Conservation (phyloP, 116 monocot genomes). For the Posidonia oceanica region DNA sequence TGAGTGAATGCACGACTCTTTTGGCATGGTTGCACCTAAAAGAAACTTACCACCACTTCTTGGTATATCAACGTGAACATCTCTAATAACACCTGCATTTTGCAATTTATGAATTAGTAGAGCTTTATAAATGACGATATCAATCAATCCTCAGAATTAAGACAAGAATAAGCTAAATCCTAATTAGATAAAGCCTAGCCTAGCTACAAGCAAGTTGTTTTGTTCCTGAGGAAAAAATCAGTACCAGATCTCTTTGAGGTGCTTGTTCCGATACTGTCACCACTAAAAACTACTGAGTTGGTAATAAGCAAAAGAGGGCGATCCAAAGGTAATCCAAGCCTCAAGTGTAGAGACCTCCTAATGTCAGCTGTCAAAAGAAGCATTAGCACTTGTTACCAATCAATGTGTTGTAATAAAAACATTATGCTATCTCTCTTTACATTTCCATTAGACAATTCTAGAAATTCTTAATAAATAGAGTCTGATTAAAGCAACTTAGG, state of each 20-base stretch:
- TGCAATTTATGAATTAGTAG: neutral
- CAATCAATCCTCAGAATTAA: neutral
- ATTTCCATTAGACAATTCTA: too few species aligned
- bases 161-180: neutral
- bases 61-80: constrained; percentile 79
- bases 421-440: too few species aligned
- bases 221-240: neutral
- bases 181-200: neutral
- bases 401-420: too few species aligned
- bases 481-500: neutral
- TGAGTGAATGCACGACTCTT: too few species aligned
- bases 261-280: constrained; percentile 3
- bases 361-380: constrained; percentile 38
- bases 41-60: constrained; percentile 64
- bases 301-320: constrained; percentile 74
- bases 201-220: neutral
- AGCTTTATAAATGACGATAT: too few species aligned
- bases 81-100: constrained; percentile 53
- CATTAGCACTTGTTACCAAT: neutral
- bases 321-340: constrained; percentile 73
- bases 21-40: constrained; percentile 1
- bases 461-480: too few species aligned
- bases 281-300: constrained; percentile 53
- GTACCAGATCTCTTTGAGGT: constrained; percentile 28
- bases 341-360: constrained; percentile 72